Base-by-base conservation (phyloP, 2,329 filamentous ascomycete genomes). In the Trichoderma atrobrunneum region DNA sequence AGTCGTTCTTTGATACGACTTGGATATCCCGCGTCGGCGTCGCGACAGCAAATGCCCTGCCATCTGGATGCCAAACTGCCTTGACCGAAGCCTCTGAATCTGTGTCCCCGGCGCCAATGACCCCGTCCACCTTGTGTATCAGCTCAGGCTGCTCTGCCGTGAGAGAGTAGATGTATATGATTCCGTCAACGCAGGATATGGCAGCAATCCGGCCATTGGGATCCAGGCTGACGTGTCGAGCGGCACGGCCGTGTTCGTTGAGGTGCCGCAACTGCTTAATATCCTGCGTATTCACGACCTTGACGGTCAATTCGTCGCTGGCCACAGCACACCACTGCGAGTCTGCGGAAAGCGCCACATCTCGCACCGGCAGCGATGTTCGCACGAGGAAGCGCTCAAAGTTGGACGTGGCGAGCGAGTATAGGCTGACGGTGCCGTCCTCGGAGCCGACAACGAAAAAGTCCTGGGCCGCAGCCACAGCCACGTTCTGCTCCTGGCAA, bases 371-470 rank as follows among this genome's bases (percentile, higher is more conserved):
- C 3, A 98, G 85, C n/a, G 94, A 91, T 72, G 91, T 93, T 75
- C 96, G 91, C 30, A 94, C 88, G 65, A 99, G 88, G 75, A 97
- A 92, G 73, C 91, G 91, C 74, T 97, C 93, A 82, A 97, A 93
- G 32, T 85, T 82, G 77, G 91, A 91, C 3, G 89, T 89, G 71
- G 89, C 86, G 64, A 98, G 87, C n/a, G 92, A 93, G 84, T 97
- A 99, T 77, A 94, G 90, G 85, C 92, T 97, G 78, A 99, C 94
- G n/a, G 92, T 96, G 78, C 97, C 96, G 83, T 98, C 95, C 81
- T 99, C 95, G 24, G 93, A 93, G 32, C 94, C 96, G 74, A 94
- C 90, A 59, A 98, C 89, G 79, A 98, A 97, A 81, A 93, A 94
- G 73, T 92, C 89, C 78, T 95, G 88, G 43, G 90, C 89, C 24